Evolutionary conservation across 805 yeast species (phyloP), one percentile per base, ranked within the genome.

Genomic region (Metschnikowia koreensis): DNA sequence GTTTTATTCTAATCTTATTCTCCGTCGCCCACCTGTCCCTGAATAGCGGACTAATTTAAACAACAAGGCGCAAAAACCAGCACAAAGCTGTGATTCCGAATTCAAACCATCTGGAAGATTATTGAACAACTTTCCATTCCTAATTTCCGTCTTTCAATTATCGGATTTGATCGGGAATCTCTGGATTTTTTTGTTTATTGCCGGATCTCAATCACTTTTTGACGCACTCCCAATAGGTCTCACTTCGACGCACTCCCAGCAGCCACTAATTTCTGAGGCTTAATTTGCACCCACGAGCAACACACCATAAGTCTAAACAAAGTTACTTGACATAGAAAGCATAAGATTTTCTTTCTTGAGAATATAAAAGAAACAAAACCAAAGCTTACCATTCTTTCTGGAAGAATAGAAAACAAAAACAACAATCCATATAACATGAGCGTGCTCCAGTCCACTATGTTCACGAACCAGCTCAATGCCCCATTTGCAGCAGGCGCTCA

Each of bases 371-470:
- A 10, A 10, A 7, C 41, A 36, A 36, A 26, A 17, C 17, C 17
- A 38, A 22, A 36, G 7, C 13, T 9, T 7, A 4, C 1, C 40
- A n/a, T 17, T 7, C n/a, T 22, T 41, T 7, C 44, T 6, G 6
- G 12, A 22, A 34, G 12, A 7, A 31, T 16, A 9, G 17, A 15
- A 36, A 7, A 11, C 13, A 17, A 27, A 22, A 39, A 36, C 4
- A 22, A 22, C 22, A 22, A 22, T 2, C 22, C 22, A 22, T 22
- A 22, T 7, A 51, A 43, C 13, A 60, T 71, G 75, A 70, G 73
- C 60, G 65, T 71, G 48, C 52, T 66, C 38, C 67, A 55, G 50
- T 62, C 67, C 39, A 58, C 68, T 45, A 66, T 69, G 68, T 64
- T 60, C 52, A 64, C 69, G 53, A 65, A 67, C 49, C 73, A 63